Evolutionary conservation across 345 rosid genomes (phyloP).

Genomic region (Xanthoceras sorbifolium): DNA sequence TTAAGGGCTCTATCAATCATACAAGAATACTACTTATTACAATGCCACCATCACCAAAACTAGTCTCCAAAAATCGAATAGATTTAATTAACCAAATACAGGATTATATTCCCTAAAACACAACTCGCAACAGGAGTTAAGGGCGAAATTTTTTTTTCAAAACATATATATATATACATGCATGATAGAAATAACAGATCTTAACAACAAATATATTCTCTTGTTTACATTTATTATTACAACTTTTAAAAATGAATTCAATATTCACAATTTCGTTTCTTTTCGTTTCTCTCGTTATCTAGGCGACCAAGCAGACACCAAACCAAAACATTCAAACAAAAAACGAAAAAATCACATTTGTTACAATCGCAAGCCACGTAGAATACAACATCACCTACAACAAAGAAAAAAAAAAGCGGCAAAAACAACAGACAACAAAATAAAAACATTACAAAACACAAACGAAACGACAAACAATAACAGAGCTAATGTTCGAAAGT

Average conservation of each 20-base stretch:
- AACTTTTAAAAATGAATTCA: neutral
- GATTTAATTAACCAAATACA: neutral
- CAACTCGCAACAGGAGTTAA: neutral
- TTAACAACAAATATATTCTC: neutral
- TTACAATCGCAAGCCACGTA: neutral
- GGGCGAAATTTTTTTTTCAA: too few relatives aligned
- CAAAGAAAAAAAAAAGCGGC: neutral
- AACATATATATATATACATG: neutral
- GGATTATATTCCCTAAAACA: neutral
- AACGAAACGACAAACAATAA: too few relatives aligned
- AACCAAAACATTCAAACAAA: neutral
- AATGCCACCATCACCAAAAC: slow-evolving; percentile 1
- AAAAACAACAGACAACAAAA: neutral
- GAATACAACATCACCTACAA: neutral
- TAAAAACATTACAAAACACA: neutral
- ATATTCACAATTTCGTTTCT: slow-evolving; percentile 2
- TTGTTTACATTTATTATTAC: neutral
- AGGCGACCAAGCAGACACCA: slow-evolving; percentile 15
- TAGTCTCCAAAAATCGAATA: neutral
- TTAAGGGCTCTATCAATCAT: neutral
- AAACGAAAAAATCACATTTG: neutral
- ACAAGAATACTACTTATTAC: neutral
- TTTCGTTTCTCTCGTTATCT: neutral
- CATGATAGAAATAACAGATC: neutral
- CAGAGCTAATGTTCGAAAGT: too few relatives aligned